Conservation (phyloP, 805 yeast species). For the Candida palmyrensis region DNA sequence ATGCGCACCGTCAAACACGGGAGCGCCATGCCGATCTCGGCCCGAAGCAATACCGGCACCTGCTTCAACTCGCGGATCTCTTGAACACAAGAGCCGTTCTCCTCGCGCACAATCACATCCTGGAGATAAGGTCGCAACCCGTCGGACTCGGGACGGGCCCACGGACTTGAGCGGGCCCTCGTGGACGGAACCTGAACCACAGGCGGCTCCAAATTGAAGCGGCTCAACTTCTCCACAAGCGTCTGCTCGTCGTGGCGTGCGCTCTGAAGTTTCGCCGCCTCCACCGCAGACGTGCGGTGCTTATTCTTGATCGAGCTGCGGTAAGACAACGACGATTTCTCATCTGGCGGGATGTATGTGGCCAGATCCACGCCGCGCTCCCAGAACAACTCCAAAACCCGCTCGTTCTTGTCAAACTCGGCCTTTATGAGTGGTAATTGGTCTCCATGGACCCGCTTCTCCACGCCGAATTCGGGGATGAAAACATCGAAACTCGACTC, state of each 20-base stretch:
- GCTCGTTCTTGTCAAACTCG: conserved; percentile 69
- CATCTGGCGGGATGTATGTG: conserved; percentile 87
- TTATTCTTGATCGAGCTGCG: conserved; percentile 75
- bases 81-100: conserved; percentile 63
- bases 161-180: conserved; percentile 24
- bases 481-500: conserved; percentile 94
- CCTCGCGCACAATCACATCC: conserved; percentile 52
- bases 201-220: conserved; percentile 50
- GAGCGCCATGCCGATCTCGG: conserved; percentile 92
- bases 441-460: conserved; percentile 95
- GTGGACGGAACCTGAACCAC: conserved; percentile 21
- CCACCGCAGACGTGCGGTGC: conserved; percentile 63
- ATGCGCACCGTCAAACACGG: conserved; percentile 93
- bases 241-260: conserved; percentile 25
- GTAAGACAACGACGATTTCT: conserved; percentile 69
- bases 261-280: conserved; percentile 61
- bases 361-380: conserved; percentile 90
- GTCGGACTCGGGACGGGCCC: conserved; percentile 18
- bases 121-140: conserved; percentile 55
- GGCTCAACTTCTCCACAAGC: conserved; percentile 43
- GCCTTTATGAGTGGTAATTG: conserved; percentile 91
- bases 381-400: conserved; percentile 83
- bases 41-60: conserved; percentile 81
- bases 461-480: conserved; percentile 90
- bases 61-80: conserved; percentile 72